Base-by-base conservation (phyloP, 192 early-diverging fungal genomes). In the Backusella circina region DNA sequence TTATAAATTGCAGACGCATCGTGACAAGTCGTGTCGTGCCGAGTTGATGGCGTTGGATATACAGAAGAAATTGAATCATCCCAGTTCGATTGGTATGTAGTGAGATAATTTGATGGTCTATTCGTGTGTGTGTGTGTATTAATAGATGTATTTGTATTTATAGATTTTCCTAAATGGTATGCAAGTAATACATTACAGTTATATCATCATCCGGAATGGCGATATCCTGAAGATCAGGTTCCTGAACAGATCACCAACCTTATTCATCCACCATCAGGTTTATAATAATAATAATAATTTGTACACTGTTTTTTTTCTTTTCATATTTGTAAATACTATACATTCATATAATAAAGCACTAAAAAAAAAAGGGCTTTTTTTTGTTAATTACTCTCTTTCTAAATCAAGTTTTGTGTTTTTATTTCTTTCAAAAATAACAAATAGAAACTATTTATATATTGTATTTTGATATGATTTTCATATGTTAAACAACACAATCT, bases 151-250 rank as follows among this genome's bases (percentile, higher is more conserved):
- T 15, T 50, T 16, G 2, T 54, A 26, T 38, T 28, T 44, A 18
- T 50, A 70, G 77, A 81, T 74, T 70, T 76, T 31, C 75, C 75
- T 30, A 76, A 72, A 41, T 81, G 79, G 79, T 65, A 70, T 31
- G 41, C 36, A 31, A 65, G 72, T 54, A 71, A 81, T 57, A 77
- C 75, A 28, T 31, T 77, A 21, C 75, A 70, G 23, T 51, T 81
- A 15, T 76, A 76, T 73, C 66, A 64, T 32, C 75, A 77, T 74
- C 75, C 75, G 33, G 79, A 81, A 76, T 80, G 79, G 79, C 64
- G 79, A 57, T 80, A 76, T 51, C 66, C 65, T 47, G 66, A 67
- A 18, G 73, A 75, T 38, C 36, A 80, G 50, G 75, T 89, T 18
- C 85, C 79, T 18, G 68, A 70, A 30, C 36, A 70, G 5, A 28